Evolutionary conservation across 129 eudicot species (phyloP), one percentile per base, ranked within the genome.

Genomic region (Apium graveolens): DNA sequence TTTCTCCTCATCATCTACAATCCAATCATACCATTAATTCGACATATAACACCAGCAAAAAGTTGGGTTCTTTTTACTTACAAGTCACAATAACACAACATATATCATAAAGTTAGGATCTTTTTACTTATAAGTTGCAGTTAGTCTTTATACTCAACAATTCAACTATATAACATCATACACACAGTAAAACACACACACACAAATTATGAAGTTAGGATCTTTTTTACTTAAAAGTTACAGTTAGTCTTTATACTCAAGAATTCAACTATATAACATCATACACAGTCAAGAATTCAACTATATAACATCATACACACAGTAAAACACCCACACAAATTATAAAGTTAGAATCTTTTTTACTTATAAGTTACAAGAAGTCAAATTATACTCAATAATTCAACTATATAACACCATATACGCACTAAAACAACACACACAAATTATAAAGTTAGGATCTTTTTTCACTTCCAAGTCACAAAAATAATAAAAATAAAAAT

Each of bases 1-100:
- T 90, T 81, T 41, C 63, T 5, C 27, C 83, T 81, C 80, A 80
- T 80, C 85, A 79, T 72, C 86, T 79, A 46, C 29, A n/a, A 68
- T 27, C 72, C 68, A 60, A 38, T 21, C 49, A 81, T 24, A 8
- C 26, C 6, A 24, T 8, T 39, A 39, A 34, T 84, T 84, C 77
- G 81, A 80, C 78, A 17, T 5, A 35, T 6, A 39, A 26, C 51
- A 73, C 29, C 31, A 32, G 5, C 14, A 57, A 24, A 57, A 57
- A 57, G 31, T 57, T n/a, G 5, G 65, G 65, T 24, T 57, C 31
- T 57, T 57, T n/a, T 9, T 24, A 51, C 11, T 51, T 57, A 1
- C 24, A 55, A 41, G 16, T 16, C 8, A 31, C 18, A 31, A 21
- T 27, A 24, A 80, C 7, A 44, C 18, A 31, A 17, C 41, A 39